phyloP scores from a whole-genome alignment of 2,329 filamentous ascomycete genomes.

The Graphilbum ipis-grandicollis region DNA sequence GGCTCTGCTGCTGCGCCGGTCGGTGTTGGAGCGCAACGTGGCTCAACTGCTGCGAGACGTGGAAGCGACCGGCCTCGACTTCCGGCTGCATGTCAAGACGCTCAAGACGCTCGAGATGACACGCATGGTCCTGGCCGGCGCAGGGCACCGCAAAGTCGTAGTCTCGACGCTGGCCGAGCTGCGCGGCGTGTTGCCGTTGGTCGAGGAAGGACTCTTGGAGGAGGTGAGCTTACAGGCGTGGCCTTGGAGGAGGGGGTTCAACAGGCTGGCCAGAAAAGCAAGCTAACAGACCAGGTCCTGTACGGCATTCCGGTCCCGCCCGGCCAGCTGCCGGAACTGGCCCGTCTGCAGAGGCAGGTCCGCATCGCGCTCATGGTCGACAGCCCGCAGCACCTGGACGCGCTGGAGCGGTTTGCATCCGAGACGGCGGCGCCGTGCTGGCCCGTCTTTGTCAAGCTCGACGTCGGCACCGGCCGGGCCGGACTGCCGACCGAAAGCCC shows the following conservation, averaged over 20 bases:
- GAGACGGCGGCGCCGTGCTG: conserved; percentile 16
- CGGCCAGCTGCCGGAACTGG: conserved; percentile 42
- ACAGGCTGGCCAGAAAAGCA: too few species aligned
- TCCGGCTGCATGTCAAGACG: conserved; percentile 26
- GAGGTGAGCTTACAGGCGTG: too few species aligned
- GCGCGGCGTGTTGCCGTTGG: conserved; percentile 19
- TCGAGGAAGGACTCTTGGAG: conserved; percentile 20
- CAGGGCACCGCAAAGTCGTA: conserved; percentile 19
- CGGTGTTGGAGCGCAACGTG: conserved; percentile 20
- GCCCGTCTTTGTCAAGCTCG: conserved; percentile 54
- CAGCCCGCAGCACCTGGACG: conserved; percentile 40
- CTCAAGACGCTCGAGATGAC: conserved; percentile 22
- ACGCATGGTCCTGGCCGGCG: conserved; percentile 20
- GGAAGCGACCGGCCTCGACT: conserved; percentile 18
- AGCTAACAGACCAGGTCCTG: conserved; percentile 45
- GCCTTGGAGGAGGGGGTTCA: too few species aligned
- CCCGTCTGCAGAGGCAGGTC: conserved; percentile 32
- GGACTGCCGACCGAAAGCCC: conserved; percentile 39
- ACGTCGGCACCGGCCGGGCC: conserved; percentile 57
- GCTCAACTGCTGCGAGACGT: conserved; percentile 20
- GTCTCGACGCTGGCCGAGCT: conserved; percentile 24
- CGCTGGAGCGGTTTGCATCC: conserved; percentile 11
- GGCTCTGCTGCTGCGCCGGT: conserved; percentile 20
- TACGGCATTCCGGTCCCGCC: conserved; percentile 54
- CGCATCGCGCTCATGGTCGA: conserved; percentile 53